phyloP scores from a whole-genome alignment of 805 yeast species.

The Hanseniaspora lindneri region DNA sequence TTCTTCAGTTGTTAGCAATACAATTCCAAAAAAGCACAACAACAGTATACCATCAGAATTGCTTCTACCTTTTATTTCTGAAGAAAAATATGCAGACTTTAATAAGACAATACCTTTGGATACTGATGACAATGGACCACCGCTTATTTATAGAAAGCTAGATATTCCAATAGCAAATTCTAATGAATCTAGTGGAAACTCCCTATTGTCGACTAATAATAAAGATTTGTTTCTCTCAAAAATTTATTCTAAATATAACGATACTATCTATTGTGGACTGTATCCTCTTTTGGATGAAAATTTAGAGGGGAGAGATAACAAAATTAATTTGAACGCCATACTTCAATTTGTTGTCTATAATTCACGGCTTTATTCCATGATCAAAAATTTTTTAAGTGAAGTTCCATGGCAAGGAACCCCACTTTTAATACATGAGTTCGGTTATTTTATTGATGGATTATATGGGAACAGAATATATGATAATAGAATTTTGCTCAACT shows the following conservation, averaged over 20 bases:
- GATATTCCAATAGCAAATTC: slow-evolving; percentile 2
- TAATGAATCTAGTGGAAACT: neutral
- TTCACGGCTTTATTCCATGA: neutral
- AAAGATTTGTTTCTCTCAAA: neutral
- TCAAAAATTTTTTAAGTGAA: slow-evolving; percentile 3
- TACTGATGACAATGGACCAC: slow-evolving; percentile 4
- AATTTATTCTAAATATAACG: neutral
- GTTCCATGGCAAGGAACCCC: slow-evolving; percentile 11
- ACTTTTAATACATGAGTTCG: slow-evolving; percentile 66
- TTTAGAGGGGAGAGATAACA: neutral
- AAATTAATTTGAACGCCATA: slow-evolving; percentile 3
- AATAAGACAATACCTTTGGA: neutral
- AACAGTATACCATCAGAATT: slow-evolving; percentile 2
- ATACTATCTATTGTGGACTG: slow-evolving; percentile 12
- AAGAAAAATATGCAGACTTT: neutral
- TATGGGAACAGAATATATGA: neutral
- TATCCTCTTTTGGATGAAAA: neutral
- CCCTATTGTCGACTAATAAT: neutral
- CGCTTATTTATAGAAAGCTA: slow-evolving; percentile 14
- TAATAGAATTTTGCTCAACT: neutral
- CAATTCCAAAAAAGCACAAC: neutral
- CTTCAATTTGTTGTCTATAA: slow-evolving; percentile 4
- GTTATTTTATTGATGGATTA: slow-evolving; percentile 58
- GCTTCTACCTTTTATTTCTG: neutral
- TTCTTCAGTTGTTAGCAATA: neutral